Evolutionary conservation across 768 basidiomycete genomes (phyloP), one percentile per base, ranked within the genome.

Genomic region (Gloeopeniophorella convolvens): DNA sequence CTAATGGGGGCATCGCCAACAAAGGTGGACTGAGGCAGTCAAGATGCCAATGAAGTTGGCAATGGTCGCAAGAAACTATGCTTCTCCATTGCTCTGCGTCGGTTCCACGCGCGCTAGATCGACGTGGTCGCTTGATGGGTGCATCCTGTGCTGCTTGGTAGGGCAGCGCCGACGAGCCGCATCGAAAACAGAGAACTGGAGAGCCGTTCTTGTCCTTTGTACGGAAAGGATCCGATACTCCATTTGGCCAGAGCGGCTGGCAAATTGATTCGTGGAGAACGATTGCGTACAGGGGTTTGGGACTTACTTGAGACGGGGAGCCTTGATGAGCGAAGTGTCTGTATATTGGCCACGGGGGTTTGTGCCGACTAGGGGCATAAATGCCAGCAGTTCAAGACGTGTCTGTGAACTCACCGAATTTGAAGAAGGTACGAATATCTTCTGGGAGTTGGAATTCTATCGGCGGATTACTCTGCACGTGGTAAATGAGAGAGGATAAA

Each of bases 21-120:
- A 95, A 70, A 7, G 96, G 96, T 13, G 95, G 96, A 60, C 90
- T 85, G 24, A 98, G 73, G 60, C 96, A 99, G 65, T 98, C 96
- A 48, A 97, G 78, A 63, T 99, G 96, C 89, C 95, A 99, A 65
- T 94, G 89, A 37, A 95, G 77, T 54, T 75, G 77, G 68, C 96
- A 99, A 63, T 92, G 89, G 68, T 99, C 96, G 65, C 96, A 99
- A 20, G 92, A 89, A 56, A 97, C 73, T 44, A 98, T 91, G 60
- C 76, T 73, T 65, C 75, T 82, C 72, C 84, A 85, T 42, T 47
- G 48, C 10, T 73, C 69, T 52, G 84, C 82, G 20, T 74, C 68
- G 66, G 65, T 52, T 57, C 63, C 62, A 64, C 71, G 65, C 24
- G 59, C 51, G 5, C 66, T 64, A 6, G 75, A 73, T 57, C 78